Conservation (phyloP, 352 stramenopile species). For the Thraustochytrium sp. region DNA sequence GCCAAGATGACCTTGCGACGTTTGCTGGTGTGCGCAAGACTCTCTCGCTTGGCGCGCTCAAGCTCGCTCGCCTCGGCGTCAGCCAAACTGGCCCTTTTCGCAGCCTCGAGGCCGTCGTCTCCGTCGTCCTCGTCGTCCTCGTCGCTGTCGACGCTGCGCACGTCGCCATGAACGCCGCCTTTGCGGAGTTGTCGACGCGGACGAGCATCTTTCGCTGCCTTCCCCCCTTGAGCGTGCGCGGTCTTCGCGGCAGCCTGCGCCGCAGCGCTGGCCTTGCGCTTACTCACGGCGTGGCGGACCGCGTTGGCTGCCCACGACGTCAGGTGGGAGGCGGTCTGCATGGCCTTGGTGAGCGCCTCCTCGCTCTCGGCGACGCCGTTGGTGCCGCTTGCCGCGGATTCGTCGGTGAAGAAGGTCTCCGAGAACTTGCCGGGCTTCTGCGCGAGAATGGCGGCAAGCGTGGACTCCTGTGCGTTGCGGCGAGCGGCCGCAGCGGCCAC, state of each 20-base stretch:
- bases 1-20: not conserved
- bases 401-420: not conserved
- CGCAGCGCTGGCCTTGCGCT: not conserved
- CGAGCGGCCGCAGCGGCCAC: not conserved
- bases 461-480: not conserved
- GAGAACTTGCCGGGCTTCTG: not conserved
- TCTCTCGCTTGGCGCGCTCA: too few species aligned
- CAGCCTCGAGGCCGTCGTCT: too few species aligned
- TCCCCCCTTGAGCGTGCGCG: not conserved
- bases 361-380: not conserved
- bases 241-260: not conserved
- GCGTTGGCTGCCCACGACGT: conserved; percentile 43
- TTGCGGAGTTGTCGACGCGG: too few species aligned
- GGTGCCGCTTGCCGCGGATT: not conserved
- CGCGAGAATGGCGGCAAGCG: not conserved
- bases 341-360: not conserved
- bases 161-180: too few species aligned
- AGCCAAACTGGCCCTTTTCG: too few species aligned
- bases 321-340: conserved; percentile 34
- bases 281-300: conserved; percentile 30
- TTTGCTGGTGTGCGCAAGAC: too few species aligned
- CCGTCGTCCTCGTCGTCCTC: too few species aligned
- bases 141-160: too few species aligned
- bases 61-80: too few species aligned
- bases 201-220: too few species aligned